Base-by-base conservation (phyloP, 2,329 filamentous ascomycete genomes). In the Fusarium sarcochroum region DNA sequence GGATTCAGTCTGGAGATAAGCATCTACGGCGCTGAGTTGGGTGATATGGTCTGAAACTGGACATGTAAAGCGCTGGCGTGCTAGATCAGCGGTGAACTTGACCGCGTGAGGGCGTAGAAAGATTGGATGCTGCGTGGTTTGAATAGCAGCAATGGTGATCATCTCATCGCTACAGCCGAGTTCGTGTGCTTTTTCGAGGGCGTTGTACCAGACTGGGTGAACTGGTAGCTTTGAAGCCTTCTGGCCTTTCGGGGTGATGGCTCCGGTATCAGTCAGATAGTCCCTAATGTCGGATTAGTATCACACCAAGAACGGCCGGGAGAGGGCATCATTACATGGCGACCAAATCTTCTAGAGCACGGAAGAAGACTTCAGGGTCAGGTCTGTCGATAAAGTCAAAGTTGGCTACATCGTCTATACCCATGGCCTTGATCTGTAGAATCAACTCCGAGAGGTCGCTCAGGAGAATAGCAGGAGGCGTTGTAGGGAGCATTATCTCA, bases 311-410 rank as follows among this genome's bases (percentile, higher is more conserved):
- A 30, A 30, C 2, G 10, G 27, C 10, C 10, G 13, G 27, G 27
- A 30, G 5, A 4, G 27, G 27, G 27, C 10, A 13, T 4, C 27
- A 10, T 17, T 35, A 58, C 58, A 61, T 57, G 20, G 25, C 8
- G 11, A 27, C 15, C 20, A 59, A 18, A 74, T 98, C 94, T 71
- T 98, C 96, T 0, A 99, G 85, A 0, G 94, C 94, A 5, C 91
- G 93, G 11, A 99, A 83, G 76, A 98, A 98, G 0, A 98, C 85
- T 76, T 98, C 95, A 79, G 98, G 95, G 7, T 99, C 84, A 0
- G 96, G 96, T 0, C 94, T 94, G 74, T 98, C 95, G 94, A 99
- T 97, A 75, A 98, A 98, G 80, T 98, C 95, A 74, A 98, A 99
- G 76, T 97, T 93, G 14, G 98, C 85, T 2, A 99, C 84, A 76